Evolutionary conservation across 257 asterid species (phyloP), one percentile per base, ranked within the genome.

Genomic region (Eustoma russellianum): DNA sequence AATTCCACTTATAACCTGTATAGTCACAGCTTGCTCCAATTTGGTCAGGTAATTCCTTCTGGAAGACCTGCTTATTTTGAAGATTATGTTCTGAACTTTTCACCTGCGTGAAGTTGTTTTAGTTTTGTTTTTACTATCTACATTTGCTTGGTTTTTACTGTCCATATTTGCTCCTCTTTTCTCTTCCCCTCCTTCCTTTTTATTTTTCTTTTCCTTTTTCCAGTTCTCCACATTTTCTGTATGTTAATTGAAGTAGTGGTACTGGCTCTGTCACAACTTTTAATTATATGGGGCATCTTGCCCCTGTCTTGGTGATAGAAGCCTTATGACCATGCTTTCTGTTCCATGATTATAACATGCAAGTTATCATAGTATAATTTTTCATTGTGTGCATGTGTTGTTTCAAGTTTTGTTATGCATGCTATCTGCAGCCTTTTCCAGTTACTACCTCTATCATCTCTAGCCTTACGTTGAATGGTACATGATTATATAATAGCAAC

Each of bases 1-100:
- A 88, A 92, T 74, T 74, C 69, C 59, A 79, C 88, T 41, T 88
- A 92, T 76, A 79, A 75, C 46, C 77, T 92, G 9, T 92, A 92
- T 62, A 92, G 99, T 76, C 93, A 88, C 81, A 92, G 99, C 83
- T 78, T 92, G 74, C 99, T 88, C 66, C 88, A 92, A 54, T 88
- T 76, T 73, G 99, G 99, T 59, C 98, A 87, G 98, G 98, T 87
- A 78, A 58, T 48, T 58, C 51, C 30, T 67, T 61, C 56, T 56
- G 52, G 51, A 12, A 18, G 6, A 52, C 5, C 17, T 34, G 41
- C 7, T 33, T 46, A 6, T 10, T 38, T 6, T 16, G 3, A 46
- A 48, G 33, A 19, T 11, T 3, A 5, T 52, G 6, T 15, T 53
- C 13, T 30, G 49, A 14, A 33, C 24, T 9, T 24, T 24, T 24